Evolutionary conservation across 106 monocot species (phyloP), one percentile per base, ranked within the genome.

Genomic region (Platanthera guangdongensis): DNA sequence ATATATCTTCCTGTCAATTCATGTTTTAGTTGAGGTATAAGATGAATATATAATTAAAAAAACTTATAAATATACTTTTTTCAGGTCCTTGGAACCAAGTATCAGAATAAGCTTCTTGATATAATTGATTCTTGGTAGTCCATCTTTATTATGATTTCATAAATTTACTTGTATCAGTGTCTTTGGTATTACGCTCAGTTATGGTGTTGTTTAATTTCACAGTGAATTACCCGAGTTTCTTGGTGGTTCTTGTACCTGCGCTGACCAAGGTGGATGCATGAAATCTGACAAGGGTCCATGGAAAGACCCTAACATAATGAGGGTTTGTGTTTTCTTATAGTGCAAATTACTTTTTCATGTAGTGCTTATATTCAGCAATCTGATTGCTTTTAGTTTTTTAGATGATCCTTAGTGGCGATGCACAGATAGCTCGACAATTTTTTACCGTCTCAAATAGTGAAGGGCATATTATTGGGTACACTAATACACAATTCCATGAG

Each of bases 141-240:
- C 30, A 32, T 78, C 47, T 65, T 69, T 8, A 28, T 65, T 30
- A 65, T 7, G 3, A 65, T 22, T 32, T 65, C 8, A 10, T 32
- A 67, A 25, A 67, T 11, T 67, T 12, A 16, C 15, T 71, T 71
- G 0, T 48, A 6, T 71, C 48, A 71, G 70, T 46, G 16, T 7
- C 28, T 50, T 60, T 51, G 45, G 39, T 51, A 18, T 54, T 71
- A 11, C 21, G 59, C 59, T 60, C 19, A 60, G 21, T 21, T 60
- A 19, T 60, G 0, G n/a, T 60, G 59, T 19, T 60, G n/a, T 74
- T 72, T 16, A 32, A 46, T 57, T 85, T 28, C 81, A n/a, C 55
- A 94, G 94, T 76, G 89, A 94, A 71, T 78, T 94, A 68, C 94
- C 94, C 18, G 89, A 94, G 16, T 92, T 95, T 87, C 84, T 95